Base-by-base conservation (phyloP, 2,329 filamentous ascomycete species). In the Cytospora mali region DNA sequence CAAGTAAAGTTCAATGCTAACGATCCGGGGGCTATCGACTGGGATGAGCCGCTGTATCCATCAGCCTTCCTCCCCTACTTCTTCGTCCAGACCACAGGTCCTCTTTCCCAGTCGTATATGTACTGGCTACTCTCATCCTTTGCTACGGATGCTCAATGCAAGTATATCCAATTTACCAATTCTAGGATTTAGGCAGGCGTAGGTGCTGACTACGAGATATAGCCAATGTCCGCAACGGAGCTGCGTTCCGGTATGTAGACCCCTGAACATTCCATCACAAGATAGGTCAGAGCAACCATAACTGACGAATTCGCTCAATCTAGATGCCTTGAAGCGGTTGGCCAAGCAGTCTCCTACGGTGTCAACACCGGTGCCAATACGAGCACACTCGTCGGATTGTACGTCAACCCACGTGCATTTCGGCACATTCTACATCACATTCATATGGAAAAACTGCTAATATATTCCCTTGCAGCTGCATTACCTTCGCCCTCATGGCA, bases 1-100 rank as follows among this genome's bases (percentile, higher is more conserved):
- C 77, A 81, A 65, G 70, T 69, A 10, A 69, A 68, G 23, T 81
- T 81, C 66, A 74, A 77, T 35, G 63, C 48, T 33, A 57, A 72
- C 3, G 66, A 73, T 50, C 79, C 79, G 0, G 78, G 77, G 1
- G 71, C 76, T 14, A 80, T 81, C 27, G 79, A 81, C 60, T 81
- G 79, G 79, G 73, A 78, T 21, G 77, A 80, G 6, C 62, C 67
- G 1, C 70, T 77, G 0, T 81, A 80, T 58, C 70, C 78, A 4
- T 68, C 71, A 3, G 73, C 77, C 0, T 81, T 81, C 66, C 68
- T 81, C 28, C 79, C 79, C 0, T 81, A 81, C 64, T 81, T 81
- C 69, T 80, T 81, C 64, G 75, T 81, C 10, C 77, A 71, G 66
- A 75, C 74, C 6, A 75, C 74, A 0, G 74, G 74, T 0, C 76